Base-by-base conservation (phyloP, 2,329 filamentous ascomycete species). In the Coniochaeta sp. region DNA sequence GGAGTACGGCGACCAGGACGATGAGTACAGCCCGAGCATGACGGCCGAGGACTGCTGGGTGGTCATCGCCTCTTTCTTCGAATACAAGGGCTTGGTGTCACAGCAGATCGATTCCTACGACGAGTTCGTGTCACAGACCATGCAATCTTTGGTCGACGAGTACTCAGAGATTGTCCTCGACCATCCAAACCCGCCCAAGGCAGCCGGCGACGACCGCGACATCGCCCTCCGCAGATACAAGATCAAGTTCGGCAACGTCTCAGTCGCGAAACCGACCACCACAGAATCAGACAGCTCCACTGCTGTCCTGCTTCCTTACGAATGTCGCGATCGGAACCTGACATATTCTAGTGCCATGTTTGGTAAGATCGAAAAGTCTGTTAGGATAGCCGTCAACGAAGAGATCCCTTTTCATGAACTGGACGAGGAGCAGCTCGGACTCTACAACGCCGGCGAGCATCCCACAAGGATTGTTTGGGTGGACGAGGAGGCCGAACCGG, bases 71-170 rank as follows among this genome's bases (percentile, higher is more conserved):
- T 88, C 94, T 9, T 97, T 96, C 76, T 99, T 99, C 73, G 90
- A 96, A 61, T 82, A 85, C 56, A 99, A 97, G 72, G 92, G 94
- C 63, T 80, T 99, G 28, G 94, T 96, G 20, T 96, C 94, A 14
- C 92, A 99, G 71, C 94, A 99, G 75, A 85, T 97, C 56, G 92
- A 97, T 68, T 99, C 95, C 0, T 99, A 96, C 72, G 91, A 99
- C 71, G 91, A 97, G 67, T 99, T 99, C 64, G 91, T 94, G 52
- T 85, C 87, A 54, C 91, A 89, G 20, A 96, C 91, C 0, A 92
- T 99, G 71, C 91, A 97, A 65, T 89, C 96, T 62, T 83, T 99
- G 54, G 87, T 99, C 54, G 86, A 91, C 63, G 94, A 97, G 69
- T 92, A 96, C 67, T 89, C 89, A 35, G 83, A 86, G 59, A 86